Evolutionary conservation across 202 grass and related monocot genomes (phyloP).

Genomic region (Alloteropsis angusta): DNA sequence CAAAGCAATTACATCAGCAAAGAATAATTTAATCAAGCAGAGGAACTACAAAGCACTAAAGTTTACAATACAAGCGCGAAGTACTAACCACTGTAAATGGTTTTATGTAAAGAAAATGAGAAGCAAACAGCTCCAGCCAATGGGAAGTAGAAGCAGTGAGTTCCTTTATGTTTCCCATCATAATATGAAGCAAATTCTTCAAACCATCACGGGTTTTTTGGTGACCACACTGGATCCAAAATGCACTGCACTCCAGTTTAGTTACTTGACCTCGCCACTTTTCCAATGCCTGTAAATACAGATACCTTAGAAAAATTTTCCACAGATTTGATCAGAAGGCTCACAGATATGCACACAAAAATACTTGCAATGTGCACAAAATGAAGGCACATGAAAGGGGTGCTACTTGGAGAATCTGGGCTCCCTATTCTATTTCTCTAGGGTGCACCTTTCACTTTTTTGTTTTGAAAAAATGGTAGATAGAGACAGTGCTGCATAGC

Average conservation of each 20-base stretch:
- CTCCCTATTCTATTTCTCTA: neutral
- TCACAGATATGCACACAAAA: neutral
- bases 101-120: conserved; percentile 89
- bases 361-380: neutral
- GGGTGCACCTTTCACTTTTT: neutral
- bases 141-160: conserved; percentile 63
- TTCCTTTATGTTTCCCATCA: conserved; percentile 73
- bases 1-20: neutral
- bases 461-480: neutral
- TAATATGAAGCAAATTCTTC: conserved; percentile 89
- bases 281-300: conserved; percentile 67
- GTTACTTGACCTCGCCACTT: conserved; percentile 87
- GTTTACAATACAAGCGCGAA: neutral
- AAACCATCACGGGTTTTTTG: conserved; percentile 79
- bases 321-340: conserved; percentile 9
- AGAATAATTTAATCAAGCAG: conserved; percentile 1
- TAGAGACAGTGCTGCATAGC: neutral
- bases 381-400: neutral
- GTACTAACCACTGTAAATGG: conserved; percentile 74
- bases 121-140: conserved; percentile 91
- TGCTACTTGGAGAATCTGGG: neutral
- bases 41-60: conserved; percentile 17
- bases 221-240: conserved; percentile 92
- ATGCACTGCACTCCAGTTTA: conserved; percentile 76
- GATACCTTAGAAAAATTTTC: neutral